Evolutionary conservation across 768 basidiomycete species (phyloP).

Genomic region (Cyclocybe aegerita): DNA sequence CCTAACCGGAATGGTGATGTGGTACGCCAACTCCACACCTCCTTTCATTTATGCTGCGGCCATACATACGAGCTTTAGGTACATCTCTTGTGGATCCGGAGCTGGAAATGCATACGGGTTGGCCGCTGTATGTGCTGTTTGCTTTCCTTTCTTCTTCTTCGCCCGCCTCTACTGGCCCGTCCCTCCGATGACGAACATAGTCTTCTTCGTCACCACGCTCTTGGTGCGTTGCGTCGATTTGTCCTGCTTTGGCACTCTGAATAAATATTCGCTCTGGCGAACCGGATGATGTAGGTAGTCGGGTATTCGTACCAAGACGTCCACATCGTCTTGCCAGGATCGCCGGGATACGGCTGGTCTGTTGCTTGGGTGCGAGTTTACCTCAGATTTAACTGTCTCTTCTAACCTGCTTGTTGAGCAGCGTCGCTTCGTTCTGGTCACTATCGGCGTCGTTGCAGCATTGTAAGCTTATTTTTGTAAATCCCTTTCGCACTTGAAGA

Average conservation of each 20-base stretch:
- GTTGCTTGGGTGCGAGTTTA: conserved; percentile 29
- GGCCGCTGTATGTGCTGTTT: conserved; percentile 63
- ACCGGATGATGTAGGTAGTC: conserved; percentile 43
- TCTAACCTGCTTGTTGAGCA: conserved; percentile 20
- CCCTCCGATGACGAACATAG: conserved; percentile 67
- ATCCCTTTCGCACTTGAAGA: background rate
- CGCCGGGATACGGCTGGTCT: conserved; percentile 56
- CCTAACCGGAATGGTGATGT: conserved; percentile 60
- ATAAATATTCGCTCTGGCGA: background rate
- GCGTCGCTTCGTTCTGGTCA: conserved; percentile 70
- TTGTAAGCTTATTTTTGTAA: conserved; percentile 46
- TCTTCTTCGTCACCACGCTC: conserved; percentile 62
- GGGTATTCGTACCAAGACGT: conserved; percentile 75
- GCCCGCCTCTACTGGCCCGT: conserved; percentile 74
- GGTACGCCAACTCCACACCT: conserved; percentile 39
- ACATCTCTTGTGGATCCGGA: conserved; percentile 64
- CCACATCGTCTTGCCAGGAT: conserved; percentile 44
- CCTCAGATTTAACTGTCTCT: background rate
- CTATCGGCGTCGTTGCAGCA: conserved; percentile 71
- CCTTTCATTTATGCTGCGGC: background rate
- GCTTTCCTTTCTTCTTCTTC: conserved; percentile 73
- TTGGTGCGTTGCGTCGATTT: conserved; percentile 38
- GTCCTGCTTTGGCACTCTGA: background rate
- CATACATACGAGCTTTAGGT: conserved; percentile 40
- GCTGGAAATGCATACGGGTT: conserved; percentile 68